These are phyloP conservation scores for Solanum sejunctum DNA, from an alignment of 257 asterid genomes.

Conservation along the genomic window DNA sequence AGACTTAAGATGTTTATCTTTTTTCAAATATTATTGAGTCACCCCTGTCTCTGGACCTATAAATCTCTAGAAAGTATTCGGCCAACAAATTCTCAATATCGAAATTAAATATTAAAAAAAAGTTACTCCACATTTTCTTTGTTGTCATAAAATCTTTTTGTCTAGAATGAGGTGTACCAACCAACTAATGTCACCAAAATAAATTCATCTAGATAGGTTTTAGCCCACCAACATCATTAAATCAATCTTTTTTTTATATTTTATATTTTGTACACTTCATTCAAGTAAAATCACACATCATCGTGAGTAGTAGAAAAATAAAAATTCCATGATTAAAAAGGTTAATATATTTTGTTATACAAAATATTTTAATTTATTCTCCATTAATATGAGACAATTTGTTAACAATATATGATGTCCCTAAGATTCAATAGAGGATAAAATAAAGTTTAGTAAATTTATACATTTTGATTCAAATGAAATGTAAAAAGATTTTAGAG, in stretches of 20 bases:
- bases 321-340: neutral
- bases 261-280: neutral
- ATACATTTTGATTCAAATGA: no score
- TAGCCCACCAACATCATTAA: neutral
- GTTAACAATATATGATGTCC: no score
- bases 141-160: neutral
- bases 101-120: neutral
- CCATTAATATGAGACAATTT: no score
- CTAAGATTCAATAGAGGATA: no score
- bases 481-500: no score
- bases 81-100: no score
- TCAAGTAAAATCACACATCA: neutral
- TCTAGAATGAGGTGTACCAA: neutral
- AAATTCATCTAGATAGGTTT: neutral
- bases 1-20: no score
- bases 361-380: neutral
- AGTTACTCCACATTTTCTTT: neutral
- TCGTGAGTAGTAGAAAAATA: neutral
- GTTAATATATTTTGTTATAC: neutral
- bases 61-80: no score
- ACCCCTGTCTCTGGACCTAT: no score
- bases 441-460: no score
- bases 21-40: no score
- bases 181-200: neutral
- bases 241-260: neutral